These are phyloP conservation scores for Xylaria sp. DNA, from an alignment of 2,329 filamentous ascomycete species.

Conservation along the genomic window DNA sequence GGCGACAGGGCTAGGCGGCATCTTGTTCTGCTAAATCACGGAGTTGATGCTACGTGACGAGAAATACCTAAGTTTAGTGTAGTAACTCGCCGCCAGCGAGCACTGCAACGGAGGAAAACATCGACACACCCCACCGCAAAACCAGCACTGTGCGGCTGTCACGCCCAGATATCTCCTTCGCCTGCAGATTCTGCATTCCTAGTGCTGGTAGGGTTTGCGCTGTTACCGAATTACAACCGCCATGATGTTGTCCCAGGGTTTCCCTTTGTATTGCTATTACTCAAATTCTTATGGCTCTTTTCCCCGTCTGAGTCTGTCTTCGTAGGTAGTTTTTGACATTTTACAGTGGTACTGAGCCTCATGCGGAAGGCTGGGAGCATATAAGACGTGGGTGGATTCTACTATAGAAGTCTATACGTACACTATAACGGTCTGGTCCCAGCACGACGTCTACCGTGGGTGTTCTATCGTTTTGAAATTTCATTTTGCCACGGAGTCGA, in stretches of 20 bases:
- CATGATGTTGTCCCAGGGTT: background rate
- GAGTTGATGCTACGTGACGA: conserved; percentile 31
- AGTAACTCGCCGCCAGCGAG: conserved; percentile 7
- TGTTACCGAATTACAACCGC: conserved; percentile 31
- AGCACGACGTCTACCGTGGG: conserved; percentile 8
- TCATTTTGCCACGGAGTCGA: conserved; percentile 26
- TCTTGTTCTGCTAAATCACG: conserved; percentile 22
- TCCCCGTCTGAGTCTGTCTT: background rate
- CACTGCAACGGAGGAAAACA: background rate
- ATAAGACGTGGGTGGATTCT: background rate
- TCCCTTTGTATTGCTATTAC: background rate
- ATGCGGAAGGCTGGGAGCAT: background rate
- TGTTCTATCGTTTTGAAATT: conserved; percentile 4
- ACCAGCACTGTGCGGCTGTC: conserved; percentile 34
- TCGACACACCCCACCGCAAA: background rate
- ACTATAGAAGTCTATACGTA: background rate
- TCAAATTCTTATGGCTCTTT: background rate
- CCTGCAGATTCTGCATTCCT: background rate
- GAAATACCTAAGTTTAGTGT: conserved; percentile 10
- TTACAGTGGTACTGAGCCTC: background rate
- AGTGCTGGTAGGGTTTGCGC: background rate
- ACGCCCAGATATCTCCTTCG: conserved; percentile 18
- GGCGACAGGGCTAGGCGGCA: conserved; percentile 34
- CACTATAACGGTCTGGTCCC: background rate
- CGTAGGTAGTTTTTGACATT: background rate